Percentiles rank a stretch among this genome's conserved stretches.
phyloP scores from a whole-genome alignment of 2,329 filamentous ascomycete species.

The Aspergillus costaricaensis region DNA sequence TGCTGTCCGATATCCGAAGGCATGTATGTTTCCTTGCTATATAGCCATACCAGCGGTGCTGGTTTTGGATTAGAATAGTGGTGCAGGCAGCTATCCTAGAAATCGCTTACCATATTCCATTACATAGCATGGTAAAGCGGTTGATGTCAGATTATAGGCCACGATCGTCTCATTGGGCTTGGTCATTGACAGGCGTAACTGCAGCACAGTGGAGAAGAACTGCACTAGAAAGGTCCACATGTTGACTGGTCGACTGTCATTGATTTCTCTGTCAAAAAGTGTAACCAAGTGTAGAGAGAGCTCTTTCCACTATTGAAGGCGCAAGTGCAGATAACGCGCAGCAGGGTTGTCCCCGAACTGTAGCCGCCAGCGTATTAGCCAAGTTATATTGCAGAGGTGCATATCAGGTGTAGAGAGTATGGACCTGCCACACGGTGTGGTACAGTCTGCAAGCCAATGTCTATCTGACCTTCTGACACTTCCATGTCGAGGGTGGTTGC shows the following conservation, averaged over 20 bases:
- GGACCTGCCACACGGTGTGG: background rate
- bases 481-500: background rate
- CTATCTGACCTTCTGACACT: slow-evolving; percentile 3
- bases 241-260: background rate
- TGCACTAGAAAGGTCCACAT: background rate
- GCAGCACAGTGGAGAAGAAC: background rate
- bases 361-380: background rate
- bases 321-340: background rate
- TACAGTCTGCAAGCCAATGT: background rate
- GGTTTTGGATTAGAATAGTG: slow-evolving; percentile 6
- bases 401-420: background rate
- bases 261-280: background rate
- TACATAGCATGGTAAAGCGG: slow-evolving; percentile 46
- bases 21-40: slow-evolving; percentile 51
- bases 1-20: slow-evolving; percentile 54
- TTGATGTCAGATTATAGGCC: slow-evolving; percentile 11
- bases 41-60: slow-evolving; percentile 57
- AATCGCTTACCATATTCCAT: slow-evolving; percentile 46
- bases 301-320: background rate
- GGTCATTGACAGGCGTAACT: background rate
- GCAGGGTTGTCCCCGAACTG: background rate
- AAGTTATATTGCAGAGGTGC: background rate
- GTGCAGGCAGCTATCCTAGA: background rate
- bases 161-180: background rate
- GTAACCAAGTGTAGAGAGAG: background rate